These are phyloP conservation scores for Malbranchea zuffiana DNA, from an alignment of 2,329 filamentous ascomycete species.

Conservation along the genomic window DNA sequence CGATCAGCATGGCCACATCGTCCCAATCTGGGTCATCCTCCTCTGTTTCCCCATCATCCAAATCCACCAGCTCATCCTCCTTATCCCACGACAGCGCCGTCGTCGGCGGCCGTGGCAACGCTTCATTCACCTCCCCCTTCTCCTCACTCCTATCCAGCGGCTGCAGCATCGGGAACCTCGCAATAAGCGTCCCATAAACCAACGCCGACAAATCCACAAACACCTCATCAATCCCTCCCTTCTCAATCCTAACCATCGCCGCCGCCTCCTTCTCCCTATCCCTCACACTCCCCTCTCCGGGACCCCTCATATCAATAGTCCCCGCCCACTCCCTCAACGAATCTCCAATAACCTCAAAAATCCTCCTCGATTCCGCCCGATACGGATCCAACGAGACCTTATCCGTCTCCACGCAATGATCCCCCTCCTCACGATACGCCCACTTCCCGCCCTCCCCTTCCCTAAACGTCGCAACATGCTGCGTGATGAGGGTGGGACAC, in stretches of 20 bases:
- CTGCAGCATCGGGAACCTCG: conserved; percentile 62
- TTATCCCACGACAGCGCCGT: conserved; percentile 72
- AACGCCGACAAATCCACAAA: conserved; percentile 86
- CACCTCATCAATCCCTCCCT: conserved; percentile 90
- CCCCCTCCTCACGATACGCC: conserved; percentile 78
- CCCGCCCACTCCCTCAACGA: conserved; percentile 44
- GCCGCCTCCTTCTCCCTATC: conserved; percentile 15
- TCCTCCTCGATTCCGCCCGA: conserved; percentile 69
- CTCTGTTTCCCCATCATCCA: conserved; percentile 62
- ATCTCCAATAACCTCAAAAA: conserved; percentile 67
- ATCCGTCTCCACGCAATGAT: conserved; percentile 67
- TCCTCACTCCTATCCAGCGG: conserved; percentile 42
- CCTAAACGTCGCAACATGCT: conserved; percentile 91
- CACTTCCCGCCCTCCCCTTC: conserved; percentile 76
- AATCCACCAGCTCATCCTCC: conserved; percentile 63
- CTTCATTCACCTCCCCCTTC: conserved; percentile 52
- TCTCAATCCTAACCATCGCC: conserved; percentile 58
- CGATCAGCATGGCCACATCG: conserved; percentile 76
- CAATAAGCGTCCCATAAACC: conserved; percentile 61
- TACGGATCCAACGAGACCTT: conserved; percentile 95
- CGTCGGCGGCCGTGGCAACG: conserved; percentile 59
- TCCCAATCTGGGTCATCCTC: conserved; percentile 88
- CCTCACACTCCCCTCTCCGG: conserved; percentile 13
- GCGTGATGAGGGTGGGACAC: conserved; percentile 71
- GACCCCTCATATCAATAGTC: conserved; percentile 12